Evolutionary conservation across 805 yeast genomes (phyloP).

Genomic region (Wickerhamiella parazyma): DNA sequence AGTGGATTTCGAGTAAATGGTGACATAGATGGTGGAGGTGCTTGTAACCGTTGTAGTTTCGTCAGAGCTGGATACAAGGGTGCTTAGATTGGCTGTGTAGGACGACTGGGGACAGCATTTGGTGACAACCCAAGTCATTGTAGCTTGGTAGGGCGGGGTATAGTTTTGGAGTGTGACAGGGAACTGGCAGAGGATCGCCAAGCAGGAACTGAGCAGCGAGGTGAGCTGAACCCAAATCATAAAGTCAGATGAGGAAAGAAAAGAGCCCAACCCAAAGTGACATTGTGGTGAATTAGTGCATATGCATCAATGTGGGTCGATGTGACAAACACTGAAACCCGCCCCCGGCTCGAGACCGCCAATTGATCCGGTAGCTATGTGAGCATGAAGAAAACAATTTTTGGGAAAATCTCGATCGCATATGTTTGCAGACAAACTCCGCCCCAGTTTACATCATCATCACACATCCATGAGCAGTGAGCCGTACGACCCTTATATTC

Average conservation of each 20-base stretch:
- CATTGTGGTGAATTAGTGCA: neutral
- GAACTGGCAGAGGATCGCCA: neutral
- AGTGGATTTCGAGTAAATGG: neutral
- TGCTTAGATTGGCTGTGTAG: too few relatives aligned
- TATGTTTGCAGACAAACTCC: neutral
- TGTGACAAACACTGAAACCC: too few relatives aligned
- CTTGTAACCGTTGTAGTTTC: neutral
- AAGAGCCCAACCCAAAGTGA: too few relatives aligned
- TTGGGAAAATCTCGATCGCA: too few relatives aligned
- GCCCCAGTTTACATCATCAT: neutral
- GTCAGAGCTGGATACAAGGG: neutral
- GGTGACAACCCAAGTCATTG: neutral
- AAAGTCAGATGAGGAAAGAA: too few relatives aligned
- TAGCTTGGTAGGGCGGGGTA: neutral
- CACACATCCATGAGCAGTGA: conserved; percentile 35
- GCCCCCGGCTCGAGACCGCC: too few relatives aligned
- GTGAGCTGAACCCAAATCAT: too few relatives aligned
- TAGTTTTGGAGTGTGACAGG: neutral
- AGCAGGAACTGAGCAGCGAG: too few relatives aligned
- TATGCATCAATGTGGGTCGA: neutral
- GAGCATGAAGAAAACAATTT: too few relatives aligned
- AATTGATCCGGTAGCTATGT: too few relatives aligned
- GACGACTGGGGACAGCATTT: neutral
- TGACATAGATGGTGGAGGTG: neutral
- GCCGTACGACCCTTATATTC: conserved; percentile 79